phyloP scores from a whole-genome alignment of 1,139 yeast genomes.

The Sugiyamaella paludigena region DNA sequence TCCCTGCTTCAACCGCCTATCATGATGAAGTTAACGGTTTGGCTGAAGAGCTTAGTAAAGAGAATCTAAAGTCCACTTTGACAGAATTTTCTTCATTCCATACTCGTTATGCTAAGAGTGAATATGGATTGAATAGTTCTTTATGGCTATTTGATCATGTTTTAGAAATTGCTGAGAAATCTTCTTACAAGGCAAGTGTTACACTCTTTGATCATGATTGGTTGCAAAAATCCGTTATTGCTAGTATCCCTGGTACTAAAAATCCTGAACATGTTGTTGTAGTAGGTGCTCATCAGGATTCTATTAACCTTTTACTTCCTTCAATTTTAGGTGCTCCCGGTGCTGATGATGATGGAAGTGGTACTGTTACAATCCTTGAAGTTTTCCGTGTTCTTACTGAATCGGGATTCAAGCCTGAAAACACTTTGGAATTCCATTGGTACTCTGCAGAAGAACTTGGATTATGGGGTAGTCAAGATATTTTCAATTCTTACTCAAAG shows the following conservation, averaged over 20 bases:
- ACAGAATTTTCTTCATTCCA: slow-evolving; percentile 65
- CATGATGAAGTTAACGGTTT: slow-evolving; percentile 44
- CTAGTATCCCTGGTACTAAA: slow-evolving; percentile 42
- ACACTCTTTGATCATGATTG: slow-evolving; percentile 51
- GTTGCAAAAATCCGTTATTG: slow-evolving; percentile 59
- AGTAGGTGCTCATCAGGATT: slow-evolving; percentile 89
- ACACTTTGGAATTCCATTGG: slow-evolving; percentile 88
- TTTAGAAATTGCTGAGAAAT: slow-evolving; percentile 39
- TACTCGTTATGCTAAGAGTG: slow-evolving; percentile 79
- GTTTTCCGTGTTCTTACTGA: slow-evolving; percentile 61
- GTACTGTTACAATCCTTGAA: slow-evolving; percentile 76
- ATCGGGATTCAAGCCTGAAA: slow-evolving; percentile 53
- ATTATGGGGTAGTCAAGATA: slow-evolving; percentile 77
- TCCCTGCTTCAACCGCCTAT: slow-evolving; percentile 51
- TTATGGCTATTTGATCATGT: slow-evolving; percentile 63
- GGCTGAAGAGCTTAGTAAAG: slow-evolving; percentile 44
- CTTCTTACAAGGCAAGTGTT: slow-evolving; percentile 36
- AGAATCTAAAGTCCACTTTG: slow-evolving; percentile 52
- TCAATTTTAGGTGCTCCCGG: slow-evolving; percentile 73
- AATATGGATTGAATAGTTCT: slow-evolving; percentile 68
- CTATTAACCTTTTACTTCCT: slow-evolving; percentile 75
- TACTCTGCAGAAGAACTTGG: slow-evolving; percentile 97
- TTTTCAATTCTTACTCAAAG: slow-evolving; percentile 56
- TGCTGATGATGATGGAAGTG: slow-evolving; percentile 94
- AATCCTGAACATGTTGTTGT: slow-evolving; percentile 52